Evolutionary conservation across 2,329 filamentous ascomycete genomes (phyloP), one percentile per base, ranked within the genome.

Genomic region (Macrophomina tecta): DNA sequence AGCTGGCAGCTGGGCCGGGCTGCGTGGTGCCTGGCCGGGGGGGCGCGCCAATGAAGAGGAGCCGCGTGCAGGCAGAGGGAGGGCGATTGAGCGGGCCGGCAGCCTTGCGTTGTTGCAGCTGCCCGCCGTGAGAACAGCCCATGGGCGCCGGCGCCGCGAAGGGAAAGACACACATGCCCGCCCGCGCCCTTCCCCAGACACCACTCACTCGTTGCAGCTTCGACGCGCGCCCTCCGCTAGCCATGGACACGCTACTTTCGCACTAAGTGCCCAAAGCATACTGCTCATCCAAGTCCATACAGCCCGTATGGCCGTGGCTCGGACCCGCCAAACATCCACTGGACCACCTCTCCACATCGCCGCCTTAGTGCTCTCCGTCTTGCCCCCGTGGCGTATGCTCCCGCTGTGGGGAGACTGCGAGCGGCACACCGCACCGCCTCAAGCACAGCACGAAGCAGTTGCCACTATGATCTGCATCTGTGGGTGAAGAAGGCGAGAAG

Each of bases 31-130:
- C 52, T 64, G 62, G 18, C 40, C 5, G 40, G 12, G 38, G 23
- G 23, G 23, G 40, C 56, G 56, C 46, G 42, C 56, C 56, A 60
- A 60, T 60, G 42, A 58, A 46, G 32, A 45, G 42, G 42, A 14
- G 32, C 45, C 56, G 40, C 40, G 40, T 36, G 42, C 28, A 28
- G 56, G n/a, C 42, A 62, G 18, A 16, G 38, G 14, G 58, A 42
- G 58, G 49, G 12, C 34, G 40, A 40, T 40, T 46, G 30, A 51
- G 48, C 48, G 12, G 18, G 51, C 46, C n/a, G 53, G 28, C 18
- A 62, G 42, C 58, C 30, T 49, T 62, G 58, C 58, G 45, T 62
- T 62, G 42, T 62, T 62, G 58, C 58, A 49, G 58, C 45, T 23
- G 42, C 11, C 16, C 11, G 12, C 12, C 40, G 1, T 45, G 23